Evolutionary conservation across 495 filamentous ascomycete genomes (phyloP).

Genomic region (Aspergillus bertholletiae): DNA sequence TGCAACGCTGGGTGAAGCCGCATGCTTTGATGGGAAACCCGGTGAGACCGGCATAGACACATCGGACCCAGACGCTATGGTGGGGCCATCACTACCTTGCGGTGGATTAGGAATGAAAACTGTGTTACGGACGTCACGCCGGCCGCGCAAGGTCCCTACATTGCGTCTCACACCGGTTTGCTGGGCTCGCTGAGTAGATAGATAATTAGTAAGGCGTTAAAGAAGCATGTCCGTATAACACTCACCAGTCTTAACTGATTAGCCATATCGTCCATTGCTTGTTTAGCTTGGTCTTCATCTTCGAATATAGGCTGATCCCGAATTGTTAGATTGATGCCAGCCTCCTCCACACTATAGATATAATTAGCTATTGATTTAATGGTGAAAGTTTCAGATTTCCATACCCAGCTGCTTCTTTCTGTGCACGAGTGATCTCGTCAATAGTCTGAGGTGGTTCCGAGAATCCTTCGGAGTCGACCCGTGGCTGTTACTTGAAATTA

Average conservation of each 20-base stretch:
- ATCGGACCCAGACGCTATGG: conserved; percentile 16
- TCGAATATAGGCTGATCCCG: conserved; percentile 89
- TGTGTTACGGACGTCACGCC: conserved; percentile 87
- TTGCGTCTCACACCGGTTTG: conserved; percentile 59
- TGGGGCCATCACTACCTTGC: conserved; percentile 29
- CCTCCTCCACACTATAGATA: conserved; percentile 55
- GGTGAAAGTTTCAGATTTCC: conserved; percentile 12
- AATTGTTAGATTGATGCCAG: conserved; percentile 86
- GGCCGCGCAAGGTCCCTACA: conserved; percentile 76
- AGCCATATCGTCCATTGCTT: conserved; percentile 87
- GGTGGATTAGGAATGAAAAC: conserved; percentile 65
- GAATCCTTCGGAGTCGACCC: conserved; percentile 60
- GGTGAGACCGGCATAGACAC: conserved; percentile 23
- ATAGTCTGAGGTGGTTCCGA: conserved; percentile 62
- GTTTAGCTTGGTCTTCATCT: conserved; percentile 83
- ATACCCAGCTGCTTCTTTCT: conserved; percentile 69
- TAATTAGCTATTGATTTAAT: not conserved
- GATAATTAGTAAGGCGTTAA: conserved; percentile 15
- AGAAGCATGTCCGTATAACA: conserved; percentile 5
- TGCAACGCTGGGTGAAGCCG: conserved; percentile 43
- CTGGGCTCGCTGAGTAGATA: conserved; percentile 45
- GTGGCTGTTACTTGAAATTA: conserved; percentile 25
- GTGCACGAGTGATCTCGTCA: conserved; percentile 80
- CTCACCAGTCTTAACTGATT: conserved; percentile 71
- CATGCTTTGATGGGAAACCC: conserved; percentile 36